These are phyloP conservation scores for Suhomyces faveliae DNA, from an alignment of 805 yeast species.

Conservation along the genomic window DNA sequence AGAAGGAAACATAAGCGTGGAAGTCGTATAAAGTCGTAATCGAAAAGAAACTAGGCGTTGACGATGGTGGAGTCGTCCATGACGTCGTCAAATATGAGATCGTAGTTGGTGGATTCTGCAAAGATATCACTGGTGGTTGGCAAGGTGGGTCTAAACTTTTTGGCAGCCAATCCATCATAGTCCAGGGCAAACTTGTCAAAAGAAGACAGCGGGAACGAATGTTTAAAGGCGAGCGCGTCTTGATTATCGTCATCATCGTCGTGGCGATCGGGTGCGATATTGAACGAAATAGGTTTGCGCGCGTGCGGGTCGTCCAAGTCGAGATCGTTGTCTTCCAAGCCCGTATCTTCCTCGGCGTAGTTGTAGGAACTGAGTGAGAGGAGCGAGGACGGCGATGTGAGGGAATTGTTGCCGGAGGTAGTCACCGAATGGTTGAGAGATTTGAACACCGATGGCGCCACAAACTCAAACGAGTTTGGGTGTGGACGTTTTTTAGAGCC, in stretches of 20 bases:
- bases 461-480: conserved; percentile 12
- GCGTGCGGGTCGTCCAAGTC: background rate
- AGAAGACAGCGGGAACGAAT: background rate
- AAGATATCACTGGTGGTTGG: background rate
- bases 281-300: conserved; percentile 4
- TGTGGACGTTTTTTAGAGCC: background rate
- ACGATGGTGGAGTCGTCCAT: conserved; percentile 23
- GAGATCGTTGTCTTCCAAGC: conserved; percentile 9
- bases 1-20: background rate
- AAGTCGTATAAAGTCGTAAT: conserved; percentile 2
- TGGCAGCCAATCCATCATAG: background rate
- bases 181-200: background rate
- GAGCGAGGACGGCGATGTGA: conserved; percentile 37
- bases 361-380: conserved; percentile 31
- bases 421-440: conserved; percentile 4
- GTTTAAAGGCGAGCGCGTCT: conserved; percentile 4
- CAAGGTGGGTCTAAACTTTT: conserved; percentile 2
- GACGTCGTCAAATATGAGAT: conserved; percentile 28
- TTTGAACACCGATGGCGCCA: conserved; percentile 14
- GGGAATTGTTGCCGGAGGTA: conserved; percentile 15
- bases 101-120: conserved; percentile 13
- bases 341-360: conserved; percentile 18
- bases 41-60: conserved; percentile 6
- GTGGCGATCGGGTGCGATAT: conserved; percentile 6
- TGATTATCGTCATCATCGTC: conserved; percentile 15